Conservation (phyloP, 306 rosid genomes). For the Prunus fruticosa region DNA sequence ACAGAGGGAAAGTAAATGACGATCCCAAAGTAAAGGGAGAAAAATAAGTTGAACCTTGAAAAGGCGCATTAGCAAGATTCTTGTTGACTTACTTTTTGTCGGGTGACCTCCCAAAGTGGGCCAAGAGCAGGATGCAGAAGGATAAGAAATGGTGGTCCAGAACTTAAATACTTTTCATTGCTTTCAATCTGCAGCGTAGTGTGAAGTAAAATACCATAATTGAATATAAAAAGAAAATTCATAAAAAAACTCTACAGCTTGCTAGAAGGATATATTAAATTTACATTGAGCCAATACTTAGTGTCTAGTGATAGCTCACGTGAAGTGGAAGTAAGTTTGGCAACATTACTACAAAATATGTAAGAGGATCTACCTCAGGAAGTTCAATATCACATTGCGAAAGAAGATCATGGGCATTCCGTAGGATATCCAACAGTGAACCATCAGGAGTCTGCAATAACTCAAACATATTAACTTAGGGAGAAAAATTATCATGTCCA, state of each 20-base stretch:
- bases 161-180: slow-evolving; percentile 65
- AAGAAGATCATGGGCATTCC: slow-evolving; percentile 85
- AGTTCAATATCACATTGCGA: slow-evolving; percentile 68
- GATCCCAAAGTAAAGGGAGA: background rate
- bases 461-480: slow-evolving; percentile 14
- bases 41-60: background rate
- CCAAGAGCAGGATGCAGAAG: slow-evolving; percentile 97
- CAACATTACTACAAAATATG: background rate
- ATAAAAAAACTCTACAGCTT: background rate
- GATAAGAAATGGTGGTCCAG: slow-evolving; percentile 92
- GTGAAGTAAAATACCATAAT: slow-evolving; percentile 13
- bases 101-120: slow-evolving; percentile 93
- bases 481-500: background rate
- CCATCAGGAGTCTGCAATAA: slow-evolving; percentile 93
- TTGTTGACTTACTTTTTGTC: slow-evolving; percentile 64
- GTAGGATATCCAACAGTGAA: slow-evolving; percentile 72
- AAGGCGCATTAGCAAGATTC: background rate
- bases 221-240: slow-evolving; percentile 1
- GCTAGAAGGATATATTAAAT: slow-evolving; percentile 18
- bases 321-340: slow-evolving; percentile 3
- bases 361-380: slow-evolving; percentile 61
- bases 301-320: slow-evolving; percentile 13
- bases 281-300: background rate
- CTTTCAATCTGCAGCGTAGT: slow-evolving; percentile 61
- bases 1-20: background rate